Percentiles rank a stretch among this genome's conserved stretches.
Evolutionary conservation across 2,329 filamentous ascomycete genomes (phyloP).

Genomic region (Geosmithia putterillii): DNA sequence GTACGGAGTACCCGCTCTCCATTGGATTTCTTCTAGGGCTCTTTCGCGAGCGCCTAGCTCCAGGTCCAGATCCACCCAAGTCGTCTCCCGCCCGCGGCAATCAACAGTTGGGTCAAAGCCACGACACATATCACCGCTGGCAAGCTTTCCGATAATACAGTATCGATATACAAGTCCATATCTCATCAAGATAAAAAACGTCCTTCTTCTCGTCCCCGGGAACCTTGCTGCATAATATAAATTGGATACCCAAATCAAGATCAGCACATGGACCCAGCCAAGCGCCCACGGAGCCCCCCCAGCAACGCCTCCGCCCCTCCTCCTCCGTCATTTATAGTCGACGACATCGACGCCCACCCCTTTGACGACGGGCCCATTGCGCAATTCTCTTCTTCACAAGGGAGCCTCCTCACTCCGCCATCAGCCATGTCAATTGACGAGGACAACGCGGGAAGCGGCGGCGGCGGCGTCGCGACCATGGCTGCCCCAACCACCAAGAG

Average conservation of each 20-base stretch:
- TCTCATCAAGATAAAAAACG: no score
- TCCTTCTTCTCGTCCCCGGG: not conserved
- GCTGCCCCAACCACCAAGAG: conserved; percentile 37
- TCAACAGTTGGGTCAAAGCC: no score
- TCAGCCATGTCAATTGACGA: conserved; percentile 14
- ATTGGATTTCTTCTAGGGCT: no score
- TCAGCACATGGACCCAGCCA: not conserved
- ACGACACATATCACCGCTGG: no score
- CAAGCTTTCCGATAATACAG: no score
- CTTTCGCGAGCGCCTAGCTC: no score
- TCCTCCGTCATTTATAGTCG: conserved; percentile 2
- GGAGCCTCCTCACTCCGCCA: conserved; percentile 8
- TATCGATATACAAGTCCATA: no score
- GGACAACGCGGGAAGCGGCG: conserved; percentile 3
- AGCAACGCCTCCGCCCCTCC: not conserved
- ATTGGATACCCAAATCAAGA: not conserved
- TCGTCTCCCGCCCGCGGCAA: no score
- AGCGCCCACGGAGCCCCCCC: not conserved
- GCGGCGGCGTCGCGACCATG: conserved; percentile 8
- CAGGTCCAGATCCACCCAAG: no score
- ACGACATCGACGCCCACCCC: not conserved
- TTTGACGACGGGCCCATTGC: not conserved
- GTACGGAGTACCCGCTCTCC: no score
- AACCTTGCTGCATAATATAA: not conserved
- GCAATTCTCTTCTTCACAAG: not conserved